Conservation (phyloP, 495 filamentous ascomycete species). For the Thermothielavioides terrestris region DNA sequence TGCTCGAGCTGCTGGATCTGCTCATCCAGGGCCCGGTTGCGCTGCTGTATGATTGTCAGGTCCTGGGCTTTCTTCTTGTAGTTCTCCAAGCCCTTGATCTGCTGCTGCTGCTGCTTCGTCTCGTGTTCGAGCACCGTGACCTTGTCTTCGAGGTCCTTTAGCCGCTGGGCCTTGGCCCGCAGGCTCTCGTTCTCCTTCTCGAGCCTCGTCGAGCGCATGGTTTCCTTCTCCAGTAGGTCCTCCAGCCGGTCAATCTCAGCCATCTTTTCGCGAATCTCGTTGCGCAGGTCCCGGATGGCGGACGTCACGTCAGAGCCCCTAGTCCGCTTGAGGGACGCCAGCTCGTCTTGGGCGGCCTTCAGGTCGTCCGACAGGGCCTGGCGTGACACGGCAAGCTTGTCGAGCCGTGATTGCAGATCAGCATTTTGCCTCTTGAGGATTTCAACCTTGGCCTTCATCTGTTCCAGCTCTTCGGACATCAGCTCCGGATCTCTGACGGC, state of each 20-base stretch:
- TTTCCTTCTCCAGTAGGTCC: conserved; percentile 30
- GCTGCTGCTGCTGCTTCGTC: conserved; percentile 65
- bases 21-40: conserved; percentile 42
- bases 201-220: conserved; percentile 19
- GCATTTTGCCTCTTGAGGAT: conserved; percentile 26
- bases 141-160: conserved; percentile 43
- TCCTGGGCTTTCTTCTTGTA: conserved; percentile 68
- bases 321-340: conserved; percentile 21
- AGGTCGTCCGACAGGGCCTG: conserved; percentile 24
- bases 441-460: conserved; percentile 22
- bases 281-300: conserved; percentile 30
- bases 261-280: conserved; percentile 34
- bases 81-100: conserved; percentile 68
- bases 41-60: conserved; percentile 30
- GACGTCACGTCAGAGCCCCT: conserved; percentile 20
- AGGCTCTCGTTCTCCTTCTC: conserved; percentile 40
- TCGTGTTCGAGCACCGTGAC: conserved; percentile 61
- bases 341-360: conserved; percentile 21
- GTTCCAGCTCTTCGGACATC: conserved; percentile 27
- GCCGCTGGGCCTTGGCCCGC: conserved; percentile 34
- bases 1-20: conserved; percentile 48
- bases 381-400: conserved; percentile 26
- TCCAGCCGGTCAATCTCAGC: conserved; percentile 30
- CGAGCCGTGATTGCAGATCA: conserved; percentile 25
- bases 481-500: conserved; percentile 23